Percentiles rank a stretch among this genome's conserved stretches.
Conservation (phyloP, 2,329 filamentous ascomycete species). For the Ascocoryne sarcoides region DNA sequence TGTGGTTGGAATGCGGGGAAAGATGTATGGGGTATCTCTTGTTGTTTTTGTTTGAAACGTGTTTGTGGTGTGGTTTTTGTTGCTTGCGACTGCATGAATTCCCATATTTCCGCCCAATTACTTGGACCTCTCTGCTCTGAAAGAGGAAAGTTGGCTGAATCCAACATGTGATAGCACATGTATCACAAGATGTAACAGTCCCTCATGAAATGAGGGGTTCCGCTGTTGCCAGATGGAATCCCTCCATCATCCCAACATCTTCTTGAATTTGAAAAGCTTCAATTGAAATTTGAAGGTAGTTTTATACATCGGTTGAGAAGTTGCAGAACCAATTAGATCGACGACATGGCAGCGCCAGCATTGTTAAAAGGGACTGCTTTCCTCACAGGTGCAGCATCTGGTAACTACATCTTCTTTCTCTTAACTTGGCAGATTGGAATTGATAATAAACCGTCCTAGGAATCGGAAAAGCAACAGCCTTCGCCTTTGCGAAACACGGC, state of each 20-base stretch:
- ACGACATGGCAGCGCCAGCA: constrained; percentile 13
- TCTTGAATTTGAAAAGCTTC: background rate
- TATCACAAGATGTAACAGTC: no score
- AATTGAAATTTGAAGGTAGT: background rate
- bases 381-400: constrained; percentile 39
- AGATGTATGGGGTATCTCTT: no score
- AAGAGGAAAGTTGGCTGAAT: no score
- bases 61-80: no score
- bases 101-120: no score
- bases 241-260: background rate
- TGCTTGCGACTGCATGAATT: no score
- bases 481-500: constrained; percentile 39
- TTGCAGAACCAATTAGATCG: background rate
- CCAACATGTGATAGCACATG: background rate
- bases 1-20: no score
- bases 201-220: no score
- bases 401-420: constrained; percentile 23
- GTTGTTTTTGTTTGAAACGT: no score
- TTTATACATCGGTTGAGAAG: background rate
- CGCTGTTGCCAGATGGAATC: background rate
- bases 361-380: constrained; percentile 38
- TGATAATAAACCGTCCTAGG: constrained; percentile 29
- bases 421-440: background rate
- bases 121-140: no score
- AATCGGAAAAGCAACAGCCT: constrained; percentile 39